Base-by-base conservation (phyloP, 345 rosid genomes). In the Euphorbia lathyris region DNA sequence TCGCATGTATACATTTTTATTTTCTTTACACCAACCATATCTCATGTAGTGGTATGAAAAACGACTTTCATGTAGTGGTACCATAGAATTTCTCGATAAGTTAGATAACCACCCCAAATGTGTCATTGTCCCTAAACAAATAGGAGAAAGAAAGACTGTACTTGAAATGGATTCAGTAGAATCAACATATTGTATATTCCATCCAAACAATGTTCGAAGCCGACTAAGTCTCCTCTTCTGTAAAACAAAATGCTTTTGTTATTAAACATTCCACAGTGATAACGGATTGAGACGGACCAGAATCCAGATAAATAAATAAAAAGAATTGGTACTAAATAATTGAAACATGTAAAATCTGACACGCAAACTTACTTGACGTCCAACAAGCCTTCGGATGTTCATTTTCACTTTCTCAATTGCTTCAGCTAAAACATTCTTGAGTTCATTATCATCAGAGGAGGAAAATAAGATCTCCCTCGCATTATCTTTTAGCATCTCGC, bases 321-420 rank as follows among this genome's bases (percentile, higher is more conserved):
- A 55, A 3, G 11, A 25, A 14, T 57, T 26, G 1, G 26, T 10
- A 4, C 4, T 0, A 47, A n/a, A 47, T 27, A 50, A 25, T 9
- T 57, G 23, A 66, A 27, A 63, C 50, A 27, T 17, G 25, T 30
- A 50, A 25, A 30, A 14, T 5, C 34, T 3, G 45, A 17, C 55
- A 34, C 9, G 34, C 13, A 19, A 9, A 85, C 97, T 84, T 86
- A 90, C 99, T 83, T 95, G 98, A 56, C 88, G 88, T 53, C 89
- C 97, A 40, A 92, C 87, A 68, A 92, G 98, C 83, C 88, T 89
- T 78, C 94, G 80, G 9, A 96, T 95, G 76, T 92, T 88, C 70
- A 76, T 51, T 82, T 95, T 95, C 38, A 95, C 87, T 48, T 74
- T 81, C 74, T 81, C 90, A 77, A 90, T 83, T 27, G 98, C 94